These are phyloP conservation scores for Daldinia concentrica DNA, from an alignment of 495 filamentous ascomycete species.

Conservation along the genomic window DNA sequence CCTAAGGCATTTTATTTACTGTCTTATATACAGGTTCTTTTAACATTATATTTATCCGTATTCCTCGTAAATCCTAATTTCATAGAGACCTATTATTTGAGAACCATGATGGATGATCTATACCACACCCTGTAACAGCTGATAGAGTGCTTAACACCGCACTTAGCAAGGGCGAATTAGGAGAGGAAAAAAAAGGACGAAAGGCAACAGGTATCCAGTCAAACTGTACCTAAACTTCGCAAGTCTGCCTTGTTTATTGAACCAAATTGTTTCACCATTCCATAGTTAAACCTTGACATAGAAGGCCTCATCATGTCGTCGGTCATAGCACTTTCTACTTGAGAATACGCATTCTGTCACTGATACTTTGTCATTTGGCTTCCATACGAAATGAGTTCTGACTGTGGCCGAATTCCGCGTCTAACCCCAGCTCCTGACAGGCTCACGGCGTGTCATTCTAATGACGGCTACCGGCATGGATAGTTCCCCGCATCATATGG, in stretches of 20 bases:
- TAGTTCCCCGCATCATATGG: neutral
- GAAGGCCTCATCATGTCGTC: neutral
- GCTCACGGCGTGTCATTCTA: neutral
- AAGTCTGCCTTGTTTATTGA: neutral
- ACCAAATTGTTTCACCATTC: neutral
- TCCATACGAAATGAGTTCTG: too few relatives aligned
- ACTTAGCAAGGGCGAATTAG: neutral
- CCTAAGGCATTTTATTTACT: too few relatives aligned
- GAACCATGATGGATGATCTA: too few relatives aligned
- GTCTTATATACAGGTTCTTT: too few relatives aligned
- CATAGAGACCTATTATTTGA: too few relatives aligned
- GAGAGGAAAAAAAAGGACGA: too few relatives aligned
- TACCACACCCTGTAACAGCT: too few relatives aligned
- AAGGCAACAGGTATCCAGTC: neutral
- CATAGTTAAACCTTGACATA: neutral
- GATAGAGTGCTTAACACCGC: neutral
- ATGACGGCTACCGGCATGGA: neutral
- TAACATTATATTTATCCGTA: too few relatives aligned
- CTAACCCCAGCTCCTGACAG: neutral
- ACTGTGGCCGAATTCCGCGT: too few relatives aligned
- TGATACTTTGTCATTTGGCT: too few relatives aligned
- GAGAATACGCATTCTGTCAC: too few relatives aligned
- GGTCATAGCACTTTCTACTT: neutral
- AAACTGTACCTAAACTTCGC: neutral
- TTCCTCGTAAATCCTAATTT: too few relatives aligned